Evolutionary conservation across 2,329 filamentous ascomycete species (phyloP), one percentile per base, ranked within the genome.

Genomic region (Monilinia laxa): DNA sequence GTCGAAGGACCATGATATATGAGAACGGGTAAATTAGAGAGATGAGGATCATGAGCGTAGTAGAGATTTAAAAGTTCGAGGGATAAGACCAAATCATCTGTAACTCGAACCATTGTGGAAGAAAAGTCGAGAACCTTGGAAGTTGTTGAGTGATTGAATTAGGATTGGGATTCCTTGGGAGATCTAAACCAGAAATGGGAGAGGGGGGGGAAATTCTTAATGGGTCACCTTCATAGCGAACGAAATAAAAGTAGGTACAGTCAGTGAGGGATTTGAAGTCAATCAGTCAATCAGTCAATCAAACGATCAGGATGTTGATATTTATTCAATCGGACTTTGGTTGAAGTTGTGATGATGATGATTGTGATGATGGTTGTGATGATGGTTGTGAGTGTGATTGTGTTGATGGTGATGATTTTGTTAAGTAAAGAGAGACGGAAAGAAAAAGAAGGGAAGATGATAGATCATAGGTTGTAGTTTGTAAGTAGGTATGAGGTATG

Each of bases 1-100:
- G 93, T 93, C 57, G 94, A 94, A 20, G 93, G 87, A 18, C 94
- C 94, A 78, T 97, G 92, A 83, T 98, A 97, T 78, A 97, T 85
- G 72, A 98, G 84, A 73, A 98, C 83, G 62, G 93, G 88, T 70
- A 93, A 83, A 80, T 93, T 85, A 78, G 89, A 89, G 66, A 96
- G 88, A 71, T 93, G 82, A 69, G 92, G 87, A 79, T 99, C 95
- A 77, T 88, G 90, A 73, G 92, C 88, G 80, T 96, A 90, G 83
- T 96, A 98, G 75, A 97, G 90, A 76, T 87, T 88, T 78, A 97
- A 86, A 77, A 90, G 85, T 78, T 94, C 90, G 77, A 90, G 84
- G 78, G 91, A 89, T 78, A 97, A 84, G 76, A 87, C 81, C 81
- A 93, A 85, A 79, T 92, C 89, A 72, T 89, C 87, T 74, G 87